Conservation (phyloP, 257 asterid genomes). For the Solanum dulcamara region DNA sequence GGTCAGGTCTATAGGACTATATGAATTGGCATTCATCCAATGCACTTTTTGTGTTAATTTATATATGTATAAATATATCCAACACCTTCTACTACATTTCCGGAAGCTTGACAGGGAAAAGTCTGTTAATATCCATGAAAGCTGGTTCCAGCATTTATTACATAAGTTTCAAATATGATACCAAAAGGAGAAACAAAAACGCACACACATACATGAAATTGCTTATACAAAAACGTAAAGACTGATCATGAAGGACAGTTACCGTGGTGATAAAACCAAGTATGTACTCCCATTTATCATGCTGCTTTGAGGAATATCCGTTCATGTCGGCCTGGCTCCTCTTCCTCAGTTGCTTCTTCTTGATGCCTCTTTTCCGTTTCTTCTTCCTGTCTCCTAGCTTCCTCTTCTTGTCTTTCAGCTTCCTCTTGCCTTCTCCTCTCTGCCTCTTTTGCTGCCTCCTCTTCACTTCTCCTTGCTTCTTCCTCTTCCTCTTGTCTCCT, state of each 20-base stretch:
- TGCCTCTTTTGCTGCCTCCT: not conserved
- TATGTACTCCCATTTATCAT: not conserved
- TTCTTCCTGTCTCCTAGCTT: not conserved
- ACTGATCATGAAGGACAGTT: not conserved
- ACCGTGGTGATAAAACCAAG: not conserved
- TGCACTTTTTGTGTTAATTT: not conserved
- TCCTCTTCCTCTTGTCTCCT: not conserved
- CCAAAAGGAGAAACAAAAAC: not conserved
- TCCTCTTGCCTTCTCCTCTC: constrained; percentile 4
- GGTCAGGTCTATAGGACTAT: not conserved
- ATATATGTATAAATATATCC: not conserved
- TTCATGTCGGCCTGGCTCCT: not conserved
- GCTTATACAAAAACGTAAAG: not conserved
- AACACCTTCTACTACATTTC: not conserved
- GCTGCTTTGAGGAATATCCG: not conserved
- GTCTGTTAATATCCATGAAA: not conserved
- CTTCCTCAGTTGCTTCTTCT: constrained; percentile 1
- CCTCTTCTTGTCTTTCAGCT: not conserved
- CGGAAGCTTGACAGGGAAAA: not conserved
- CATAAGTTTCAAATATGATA: not conserved
- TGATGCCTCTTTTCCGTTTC: not conserved
- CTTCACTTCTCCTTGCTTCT: not conserved
- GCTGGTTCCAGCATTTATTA: not conserved
- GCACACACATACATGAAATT: not conserved
- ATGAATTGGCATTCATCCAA: not conserved